phyloP scores from a whole-genome alignment of 164 flowering plant species.

The Kingdonia uniflora region DNA sequence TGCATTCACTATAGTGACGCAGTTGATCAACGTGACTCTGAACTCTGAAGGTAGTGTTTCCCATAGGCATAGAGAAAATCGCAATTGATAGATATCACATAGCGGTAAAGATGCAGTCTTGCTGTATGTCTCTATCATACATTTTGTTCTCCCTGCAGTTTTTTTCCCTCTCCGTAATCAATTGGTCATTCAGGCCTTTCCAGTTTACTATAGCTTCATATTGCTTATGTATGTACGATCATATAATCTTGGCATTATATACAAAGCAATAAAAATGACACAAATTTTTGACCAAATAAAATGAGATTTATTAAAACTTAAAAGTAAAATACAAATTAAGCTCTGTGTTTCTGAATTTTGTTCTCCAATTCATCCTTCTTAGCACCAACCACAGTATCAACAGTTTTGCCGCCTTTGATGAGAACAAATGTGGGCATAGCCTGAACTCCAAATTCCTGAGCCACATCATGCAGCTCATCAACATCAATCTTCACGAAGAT shows the following conservation, averaged over 20 bases:
- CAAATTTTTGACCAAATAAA: neutral
- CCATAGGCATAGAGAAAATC: no score
- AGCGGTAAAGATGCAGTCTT: no score
- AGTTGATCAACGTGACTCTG: no score
- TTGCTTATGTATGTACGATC: no score
- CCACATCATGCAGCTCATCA: constrained; percentile 34
- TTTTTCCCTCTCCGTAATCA: neutral
- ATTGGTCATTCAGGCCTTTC: neutral
- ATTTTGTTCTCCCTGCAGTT: no score
- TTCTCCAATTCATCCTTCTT: constrained; percentile 60
- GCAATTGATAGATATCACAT: no score
- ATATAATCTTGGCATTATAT: neutral
- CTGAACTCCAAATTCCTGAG: constrained; percentile 50
- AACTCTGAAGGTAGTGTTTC: no score
- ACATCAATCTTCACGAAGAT: constrained; percentile 32
- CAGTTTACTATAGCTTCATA: neutral
- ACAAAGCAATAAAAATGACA: neutral
- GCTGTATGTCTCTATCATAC: no score
- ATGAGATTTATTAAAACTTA: neutral
- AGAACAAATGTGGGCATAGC: constrained; percentile 84
- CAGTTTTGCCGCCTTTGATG: constrained; percentile 58
- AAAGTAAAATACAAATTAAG: no score
- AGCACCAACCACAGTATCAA: constrained; percentile 66
- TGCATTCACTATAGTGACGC: no score
- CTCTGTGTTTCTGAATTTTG: constrained; percentile 27